Percentiles rank a stretch among this genome's conserved stretches.
phyloP scores from a whole-genome alignment of 345 rosid genomes.

The Geranium brycei region DNA sequence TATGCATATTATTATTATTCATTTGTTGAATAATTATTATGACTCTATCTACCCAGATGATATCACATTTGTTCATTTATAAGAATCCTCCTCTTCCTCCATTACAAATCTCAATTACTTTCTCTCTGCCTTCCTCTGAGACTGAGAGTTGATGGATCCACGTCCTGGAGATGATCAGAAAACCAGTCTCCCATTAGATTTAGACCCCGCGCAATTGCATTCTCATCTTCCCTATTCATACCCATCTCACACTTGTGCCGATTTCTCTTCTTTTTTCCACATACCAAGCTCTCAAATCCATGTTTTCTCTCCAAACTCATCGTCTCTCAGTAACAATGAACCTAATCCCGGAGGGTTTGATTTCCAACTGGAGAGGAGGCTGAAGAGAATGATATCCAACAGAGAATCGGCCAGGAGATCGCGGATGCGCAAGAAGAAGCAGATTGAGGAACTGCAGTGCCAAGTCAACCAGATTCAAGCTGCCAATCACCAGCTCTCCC shows the following conservation, averaged over 20 bases:
- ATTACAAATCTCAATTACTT: too few relatives aligned
- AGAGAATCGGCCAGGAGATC: slow-evolving; percentile 70
- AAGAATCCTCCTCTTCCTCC: too few relatives aligned
- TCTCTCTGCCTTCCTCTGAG: too few relatives aligned
- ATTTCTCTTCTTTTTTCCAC: not conserved
- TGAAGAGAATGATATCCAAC: slow-evolving; percentile 63
- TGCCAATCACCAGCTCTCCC: slow-evolving; percentile 44
- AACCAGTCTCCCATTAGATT: too few relatives aligned
- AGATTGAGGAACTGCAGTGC: slow-evolving; percentile 54
- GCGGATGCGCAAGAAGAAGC: slow-evolving; percentile 60
- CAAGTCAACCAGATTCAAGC: slow-evolving; percentile 52
- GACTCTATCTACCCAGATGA: not conserved
- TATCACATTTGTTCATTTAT: not conserved
- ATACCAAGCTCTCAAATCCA: not conserved
- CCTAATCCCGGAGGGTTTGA: slow-evolving; percentile 8
- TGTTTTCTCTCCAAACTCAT: slow-evolving; percentile 18
- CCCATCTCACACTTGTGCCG: not conserved
- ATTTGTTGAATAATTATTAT: not conserved
- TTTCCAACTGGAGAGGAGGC: slow-evolving; percentile 30
- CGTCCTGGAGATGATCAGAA: too few relatives aligned
- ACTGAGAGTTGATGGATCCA: too few relatives aligned
- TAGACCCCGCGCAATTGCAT: too few relatives aligned
- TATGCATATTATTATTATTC: not conserved
- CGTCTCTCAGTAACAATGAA: slow-evolving; percentile 9
- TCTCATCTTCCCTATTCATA: too few relatives aligned